Percentiles rank a stretch among this genome's conserved stretches.
These are phyloP conservation scores for Monosiga brevicollis DNA, from an alignment of 78 protist species.

Conservation along the genomic window DNA sequence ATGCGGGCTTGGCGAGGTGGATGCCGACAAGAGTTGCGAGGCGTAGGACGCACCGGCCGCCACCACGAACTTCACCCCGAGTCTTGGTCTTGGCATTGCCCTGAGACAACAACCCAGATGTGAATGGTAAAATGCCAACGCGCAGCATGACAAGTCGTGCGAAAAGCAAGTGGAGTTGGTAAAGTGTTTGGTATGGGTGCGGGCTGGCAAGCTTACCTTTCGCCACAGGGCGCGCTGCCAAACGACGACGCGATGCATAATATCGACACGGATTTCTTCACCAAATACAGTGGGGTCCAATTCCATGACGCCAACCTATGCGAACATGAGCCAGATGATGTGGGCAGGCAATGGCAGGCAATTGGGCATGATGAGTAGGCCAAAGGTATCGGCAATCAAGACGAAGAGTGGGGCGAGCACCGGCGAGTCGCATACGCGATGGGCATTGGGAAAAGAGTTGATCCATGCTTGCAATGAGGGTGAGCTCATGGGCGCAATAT, in stretches of 20 bases:
- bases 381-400: neutral
- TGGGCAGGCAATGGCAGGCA: neutral
- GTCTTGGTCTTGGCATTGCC: neutral
- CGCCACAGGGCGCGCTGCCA: neutral
- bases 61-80: neutral
- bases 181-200: neutral
- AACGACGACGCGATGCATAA: neutral
- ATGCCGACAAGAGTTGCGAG: too few species aligned
- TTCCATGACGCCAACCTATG: neutral
- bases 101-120: neutral
- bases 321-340: neutral
- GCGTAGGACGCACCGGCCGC: neutral
- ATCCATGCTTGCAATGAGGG: neutral
- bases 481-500: neutral
- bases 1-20: neutral
- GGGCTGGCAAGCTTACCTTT: neutral
- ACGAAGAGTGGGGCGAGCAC: neutral
- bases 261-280: neutral
- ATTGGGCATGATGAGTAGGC: neutral
- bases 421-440: neutral
- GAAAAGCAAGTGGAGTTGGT: neutral
- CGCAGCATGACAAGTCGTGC: neutral
- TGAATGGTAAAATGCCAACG: neutral
- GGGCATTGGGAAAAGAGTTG: neutral
- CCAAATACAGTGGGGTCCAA: neutral